phyloP scores from a whole-genome alignment of 2,329 filamentous ascomycete genomes.

The Canariomyces notabilis region DNA sequence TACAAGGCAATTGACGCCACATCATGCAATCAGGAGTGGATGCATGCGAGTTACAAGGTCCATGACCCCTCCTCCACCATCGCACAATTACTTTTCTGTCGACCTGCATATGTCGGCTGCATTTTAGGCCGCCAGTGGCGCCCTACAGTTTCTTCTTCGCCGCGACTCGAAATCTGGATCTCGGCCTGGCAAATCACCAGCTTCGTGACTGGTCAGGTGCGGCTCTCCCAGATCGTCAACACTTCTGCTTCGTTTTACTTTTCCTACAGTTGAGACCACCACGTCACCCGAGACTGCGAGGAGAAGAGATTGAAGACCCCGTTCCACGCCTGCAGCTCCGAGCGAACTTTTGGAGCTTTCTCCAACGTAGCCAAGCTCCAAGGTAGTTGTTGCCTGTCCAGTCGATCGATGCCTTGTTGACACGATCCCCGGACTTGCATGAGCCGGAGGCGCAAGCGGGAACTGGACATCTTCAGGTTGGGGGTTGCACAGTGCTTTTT shows the following conservation, averaged over 20 bases:
- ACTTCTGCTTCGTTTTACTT: neutral
- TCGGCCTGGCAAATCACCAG: slow-evolving; percentile 9
- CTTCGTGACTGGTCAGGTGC: slow-evolving; percentile 18
- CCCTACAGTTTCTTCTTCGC: too few species aligned
- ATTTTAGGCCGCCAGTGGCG: slow-evolving; percentile 22
- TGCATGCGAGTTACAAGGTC: too few species aligned
- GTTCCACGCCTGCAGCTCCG: too few species aligned
- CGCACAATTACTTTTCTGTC: slow-evolving; percentile 20
- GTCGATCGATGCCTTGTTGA: neutral
- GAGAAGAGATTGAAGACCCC: too few species aligned
- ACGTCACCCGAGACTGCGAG: neutral
- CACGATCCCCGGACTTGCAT: neutral
- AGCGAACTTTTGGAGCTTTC: too few species aligned
- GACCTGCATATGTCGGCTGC: slow-evolving; percentile 23
- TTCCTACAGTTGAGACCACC: neutral
- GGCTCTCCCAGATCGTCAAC: neutral
- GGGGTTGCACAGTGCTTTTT: slow-evolving; percentile 2
- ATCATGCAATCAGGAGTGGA: neutral
- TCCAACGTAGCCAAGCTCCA: too few species aligned
- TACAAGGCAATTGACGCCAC: too few species aligned
- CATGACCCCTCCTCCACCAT: slow-evolving; percentile 11
- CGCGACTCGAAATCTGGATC: slow-evolving; percentile 5
- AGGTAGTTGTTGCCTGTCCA: too few species aligned
- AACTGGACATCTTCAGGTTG: neutral
- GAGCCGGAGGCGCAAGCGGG: neutral